phyloP scores from a whole-genome alignment of 495 filamentous ascomycete species.

The Coniosporium apollinis region DNA sequence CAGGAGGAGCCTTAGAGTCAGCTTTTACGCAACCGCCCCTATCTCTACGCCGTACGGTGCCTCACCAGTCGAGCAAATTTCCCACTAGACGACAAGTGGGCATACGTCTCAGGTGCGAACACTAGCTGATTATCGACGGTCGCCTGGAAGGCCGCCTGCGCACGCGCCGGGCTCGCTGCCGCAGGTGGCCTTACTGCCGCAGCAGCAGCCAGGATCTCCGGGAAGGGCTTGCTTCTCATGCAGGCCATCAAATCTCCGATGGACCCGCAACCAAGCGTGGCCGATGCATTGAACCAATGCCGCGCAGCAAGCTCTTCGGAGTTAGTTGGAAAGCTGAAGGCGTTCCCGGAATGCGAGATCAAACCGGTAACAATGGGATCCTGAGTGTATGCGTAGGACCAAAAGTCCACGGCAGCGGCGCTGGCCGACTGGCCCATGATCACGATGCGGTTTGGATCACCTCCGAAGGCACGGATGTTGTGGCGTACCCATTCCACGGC shows the following conservation, averaged over 20 bases:
- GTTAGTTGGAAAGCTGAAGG: slow-evolving; percentile 27
- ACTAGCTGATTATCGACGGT: slow-evolving; percentile 6
- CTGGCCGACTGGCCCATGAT: slow-evolving; percentile 41
- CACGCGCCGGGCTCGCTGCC: background rate
- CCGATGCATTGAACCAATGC: slow-evolving; percentile 26
- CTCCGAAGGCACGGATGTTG: slow-evolving; percentile 41
- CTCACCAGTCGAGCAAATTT: slow-evolving; percentile 5
- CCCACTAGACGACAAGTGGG: background rate
- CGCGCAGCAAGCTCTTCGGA: slow-evolving; percentile 12
- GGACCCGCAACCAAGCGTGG: slow-evolving; percentile 26
- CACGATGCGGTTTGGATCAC: slow-evolving; percentile 34
- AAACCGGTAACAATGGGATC: slow-evolving; percentile 28
- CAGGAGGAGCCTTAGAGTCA: no score
- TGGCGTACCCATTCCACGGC: slow-evolving; percentile 40
- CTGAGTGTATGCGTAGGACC: slow-evolving; percentile 28
- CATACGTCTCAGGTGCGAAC: slow-evolving; percentile 5
- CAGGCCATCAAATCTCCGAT: slow-evolving; percentile 25
- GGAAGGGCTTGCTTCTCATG: slow-evolving; percentile 25
- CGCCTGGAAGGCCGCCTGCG: slow-evolving; percentile 4
- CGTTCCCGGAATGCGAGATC: slow-evolving; percentile 38
- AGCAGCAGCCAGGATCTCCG: slow-evolving; percentile 19
- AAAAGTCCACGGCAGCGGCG: slow-evolving; percentile 33
- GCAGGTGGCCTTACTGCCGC: background rate
- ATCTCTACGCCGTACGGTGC: no score
- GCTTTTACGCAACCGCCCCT: no score